Evolutionary conservation across 2,329 filamentous ascomycete genomes (phyloP).

Genomic region (Fusarium haematococcum): DNA sequence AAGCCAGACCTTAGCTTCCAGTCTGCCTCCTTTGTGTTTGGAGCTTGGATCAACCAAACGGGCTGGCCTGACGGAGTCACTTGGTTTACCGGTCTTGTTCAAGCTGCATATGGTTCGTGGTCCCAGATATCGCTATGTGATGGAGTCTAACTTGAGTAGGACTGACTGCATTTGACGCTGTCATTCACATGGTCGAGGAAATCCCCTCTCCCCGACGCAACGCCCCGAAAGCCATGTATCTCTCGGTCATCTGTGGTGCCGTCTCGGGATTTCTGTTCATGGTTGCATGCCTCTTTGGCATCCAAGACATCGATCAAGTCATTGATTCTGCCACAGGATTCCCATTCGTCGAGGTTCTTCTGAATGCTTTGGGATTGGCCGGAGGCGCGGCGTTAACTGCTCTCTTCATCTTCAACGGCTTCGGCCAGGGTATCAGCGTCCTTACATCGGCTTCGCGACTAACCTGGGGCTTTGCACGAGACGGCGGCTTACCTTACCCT

Average conservation of each 20-base stretch:
- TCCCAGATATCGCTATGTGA: background rate
- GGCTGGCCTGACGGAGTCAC: background rate
- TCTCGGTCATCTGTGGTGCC: background rate
- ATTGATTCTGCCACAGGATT: background rate
- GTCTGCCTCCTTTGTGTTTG: background rate
- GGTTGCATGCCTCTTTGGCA: background rate
- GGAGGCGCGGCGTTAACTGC: background rate
- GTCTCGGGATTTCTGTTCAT: background rate
- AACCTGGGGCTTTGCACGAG: background rate
- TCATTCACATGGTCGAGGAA: background rate
- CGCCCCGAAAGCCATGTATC: background rate
- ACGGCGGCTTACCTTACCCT: background rate
- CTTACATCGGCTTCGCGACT: background rate
- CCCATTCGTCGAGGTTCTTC: background rate
- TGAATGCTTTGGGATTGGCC: background rate
- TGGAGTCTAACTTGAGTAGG: background rate
- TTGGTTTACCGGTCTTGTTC: background rate
- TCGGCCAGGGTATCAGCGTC: background rate
- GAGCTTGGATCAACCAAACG: background rate
- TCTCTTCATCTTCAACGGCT: background rate
- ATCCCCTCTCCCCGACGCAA: background rate
- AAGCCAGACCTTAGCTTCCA: background rate
- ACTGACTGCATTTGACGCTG: background rate
- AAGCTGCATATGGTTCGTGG: background rate
- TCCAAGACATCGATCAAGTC: background rate